Evolutionary conservation across 768 basidiomycete genomes (phyloP), one percentile per base, ranked within the genome.

Genomic region (Macrolepiota albuminosa): DNA sequence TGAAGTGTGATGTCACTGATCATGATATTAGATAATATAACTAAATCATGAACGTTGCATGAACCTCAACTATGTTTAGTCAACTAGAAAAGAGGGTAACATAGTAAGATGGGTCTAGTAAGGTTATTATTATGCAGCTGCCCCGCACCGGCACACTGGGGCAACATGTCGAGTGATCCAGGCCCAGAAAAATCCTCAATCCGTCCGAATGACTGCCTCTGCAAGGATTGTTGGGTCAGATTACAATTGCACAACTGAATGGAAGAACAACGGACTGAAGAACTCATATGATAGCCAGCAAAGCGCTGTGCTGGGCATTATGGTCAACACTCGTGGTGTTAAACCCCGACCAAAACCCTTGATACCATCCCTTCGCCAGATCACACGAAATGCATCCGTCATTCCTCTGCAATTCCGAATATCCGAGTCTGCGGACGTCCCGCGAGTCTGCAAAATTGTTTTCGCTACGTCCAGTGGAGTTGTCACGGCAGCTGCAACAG

Each of bases 251-350:
- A 52, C 47, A 21, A 46, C 55, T 26, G 24, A 39, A 56, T 62
- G 31, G 58, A 42, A 31, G 4, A 48, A 40, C 21, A 31, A 87
- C 95, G 77, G 71, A 96, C 95, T 97, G 83, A 97, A 97, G 77
- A 96, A 97, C 74, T 98, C 95, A 69, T 98, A 95, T 56, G 94
- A 95, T 71, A 95, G 78, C 97, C 96, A 99, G 74, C 92, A 96
- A 52, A 99, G 79, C 10, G 97, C 97, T 56, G 96, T 97, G 70
- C 92, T 95, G 6, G 97, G 97, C 87, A 98, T 92, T 67, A 91
- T 92, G 29, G 95, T 96, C 72, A 98, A 76, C 54, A 99, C 86
- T 49, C 97, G 84, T 7, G 97, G 97, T 56, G 93, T 82, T 67
- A 98, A 76, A 29, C 97, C 97, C 66, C 97, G 80, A 56, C 80